Evolutionary conservation across 176 grass and related monocot species (phyloP).

Genomic region (Musa troglodytarum): DNA sequence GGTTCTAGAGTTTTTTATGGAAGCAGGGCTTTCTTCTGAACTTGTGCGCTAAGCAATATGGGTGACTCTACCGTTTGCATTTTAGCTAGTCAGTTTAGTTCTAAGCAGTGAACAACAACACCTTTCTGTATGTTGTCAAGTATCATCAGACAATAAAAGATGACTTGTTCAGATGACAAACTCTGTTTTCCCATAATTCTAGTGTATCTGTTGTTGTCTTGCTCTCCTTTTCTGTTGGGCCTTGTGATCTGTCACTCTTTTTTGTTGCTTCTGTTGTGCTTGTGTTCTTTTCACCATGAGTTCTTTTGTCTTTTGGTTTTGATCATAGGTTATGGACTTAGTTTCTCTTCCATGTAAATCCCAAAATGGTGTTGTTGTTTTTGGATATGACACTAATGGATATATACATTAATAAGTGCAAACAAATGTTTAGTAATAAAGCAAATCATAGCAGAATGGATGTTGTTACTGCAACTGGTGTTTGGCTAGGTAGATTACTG

Average conservation of each 20-base stretch:
- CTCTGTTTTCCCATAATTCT: neutral
- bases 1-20: conserved; percentile 84
- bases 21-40: conserved; percentile 91
- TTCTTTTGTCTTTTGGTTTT: neutral
- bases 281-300: neutral
- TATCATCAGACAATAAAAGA: neutral
- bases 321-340: neutral
- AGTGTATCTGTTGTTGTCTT: neutral
- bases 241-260: neutral
- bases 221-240: neutral
- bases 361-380: neutral
- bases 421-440: no score
- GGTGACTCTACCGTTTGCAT: conserved; percentile 8
- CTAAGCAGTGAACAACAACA: neutral
- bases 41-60: neutral
- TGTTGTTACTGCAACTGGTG: no score
- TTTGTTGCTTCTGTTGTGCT: neutral
- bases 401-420: neutral
- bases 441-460: no score
- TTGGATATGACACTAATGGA: neutral
- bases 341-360: neutral
- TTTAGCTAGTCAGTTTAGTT: neutral
- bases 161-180: conserved; percentile 1
- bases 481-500: no score
- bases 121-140: neutral